These are phyloP conservation scores for Penicillium hordei DNA, from an alignment of 2,329 filamentous ascomycete genomes.

Conservation along the genomic window DNA sequence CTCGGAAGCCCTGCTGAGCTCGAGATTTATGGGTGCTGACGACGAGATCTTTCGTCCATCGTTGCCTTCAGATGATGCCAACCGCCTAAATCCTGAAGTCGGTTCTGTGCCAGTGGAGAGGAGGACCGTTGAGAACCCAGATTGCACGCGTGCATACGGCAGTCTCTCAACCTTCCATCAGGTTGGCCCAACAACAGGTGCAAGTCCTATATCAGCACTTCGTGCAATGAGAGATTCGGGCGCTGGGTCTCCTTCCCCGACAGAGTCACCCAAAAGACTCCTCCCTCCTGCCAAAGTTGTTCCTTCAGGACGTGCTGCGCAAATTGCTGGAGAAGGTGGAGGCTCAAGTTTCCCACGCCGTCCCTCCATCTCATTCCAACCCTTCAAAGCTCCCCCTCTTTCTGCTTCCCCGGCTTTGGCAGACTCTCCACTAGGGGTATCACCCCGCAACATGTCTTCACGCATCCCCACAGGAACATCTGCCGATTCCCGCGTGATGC, in stretches of 20 bases:
- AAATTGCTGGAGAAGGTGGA: constrained; percentile 48
- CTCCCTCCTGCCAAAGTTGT: constrained; percentile 40
- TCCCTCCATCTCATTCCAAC: constrained; percentile 85
- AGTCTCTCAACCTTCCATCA: constrained; percentile 85
- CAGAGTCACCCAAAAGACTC: constrained; percentile 51
- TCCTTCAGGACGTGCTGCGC: constrained; percentile 33
- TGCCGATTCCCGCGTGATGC: constrained; percentile 42
- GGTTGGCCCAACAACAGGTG: constrained; percentile 71
- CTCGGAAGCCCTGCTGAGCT: constrained; percentile 85
- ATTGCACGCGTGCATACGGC: constrained; percentile 78
- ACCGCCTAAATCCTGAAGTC: constrained; percentile 51
- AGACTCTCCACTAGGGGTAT: constrained; percentile 51
- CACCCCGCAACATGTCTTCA: constrained; percentile 52
- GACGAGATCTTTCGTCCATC: constrained; percentile 85
- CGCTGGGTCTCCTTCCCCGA: constrained; percentile 51
- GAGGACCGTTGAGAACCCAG: constrained; percentile 51
- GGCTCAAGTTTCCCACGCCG: constrained; percentile 59
- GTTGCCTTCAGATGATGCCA: constrained; percentile 55
- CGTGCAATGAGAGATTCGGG: constrained; percentile 62
- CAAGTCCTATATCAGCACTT: constrained; percentile 82
- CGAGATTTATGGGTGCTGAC: constrained; percentile 87
- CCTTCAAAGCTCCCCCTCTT: constrained; percentile 94
- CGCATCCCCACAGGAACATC: constrained; percentile 41
- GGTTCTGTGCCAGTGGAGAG: constrained; percentile 72
- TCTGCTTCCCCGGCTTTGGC: constrained; percentile 75